Percentiles rank a stretch among this genome's conserved stretches.
Conservation (phyloP, 2,329 filamentous ascomycete genomes). For the Botrytis fragariae region DNA sequence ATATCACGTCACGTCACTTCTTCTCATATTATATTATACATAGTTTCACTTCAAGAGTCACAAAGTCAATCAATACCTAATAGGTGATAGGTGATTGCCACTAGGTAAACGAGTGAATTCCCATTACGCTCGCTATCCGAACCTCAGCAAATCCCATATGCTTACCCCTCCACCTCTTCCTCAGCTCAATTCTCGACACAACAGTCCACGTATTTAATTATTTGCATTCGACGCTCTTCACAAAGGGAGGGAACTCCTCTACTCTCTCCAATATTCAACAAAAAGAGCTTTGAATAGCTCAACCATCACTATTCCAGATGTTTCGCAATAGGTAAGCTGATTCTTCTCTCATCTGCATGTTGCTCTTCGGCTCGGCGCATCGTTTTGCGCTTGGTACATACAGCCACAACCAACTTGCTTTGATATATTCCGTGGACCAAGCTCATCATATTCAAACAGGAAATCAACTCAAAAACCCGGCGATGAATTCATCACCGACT, state of each 20-base stretch:
- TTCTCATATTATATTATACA: neutral
- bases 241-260: neutral
- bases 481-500: conserved; percentile 79
- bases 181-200: conserved; percentile 4
- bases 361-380: neutral
- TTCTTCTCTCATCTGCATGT: neutral
- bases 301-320: conserved; percentile 34
- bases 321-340: conserved; percentile 41
- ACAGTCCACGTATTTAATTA: neutral
- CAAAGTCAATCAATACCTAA: neutral
- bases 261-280: conserved; percentile 11
- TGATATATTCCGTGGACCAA: neutral
- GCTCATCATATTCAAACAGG: conserved; percentile 46
- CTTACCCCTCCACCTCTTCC: conserved; percentile 11
- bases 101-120: conserved; percentile 10
- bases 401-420: neutral
- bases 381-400: neutral
- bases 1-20: neutral
- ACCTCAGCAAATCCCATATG: conserved; percentile 12
- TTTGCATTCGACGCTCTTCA: neutral
- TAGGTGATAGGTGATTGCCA: neutral
- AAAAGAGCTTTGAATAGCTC: conserved; percentile 26
- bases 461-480: conserved; percentile 72
- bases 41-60: neutral
- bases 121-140: conserved; percentile 30